Conservation (phyloP, 2,329 filamentous ascomycete genomes). For the Dothidotthia symphoricarpi region DNA sequence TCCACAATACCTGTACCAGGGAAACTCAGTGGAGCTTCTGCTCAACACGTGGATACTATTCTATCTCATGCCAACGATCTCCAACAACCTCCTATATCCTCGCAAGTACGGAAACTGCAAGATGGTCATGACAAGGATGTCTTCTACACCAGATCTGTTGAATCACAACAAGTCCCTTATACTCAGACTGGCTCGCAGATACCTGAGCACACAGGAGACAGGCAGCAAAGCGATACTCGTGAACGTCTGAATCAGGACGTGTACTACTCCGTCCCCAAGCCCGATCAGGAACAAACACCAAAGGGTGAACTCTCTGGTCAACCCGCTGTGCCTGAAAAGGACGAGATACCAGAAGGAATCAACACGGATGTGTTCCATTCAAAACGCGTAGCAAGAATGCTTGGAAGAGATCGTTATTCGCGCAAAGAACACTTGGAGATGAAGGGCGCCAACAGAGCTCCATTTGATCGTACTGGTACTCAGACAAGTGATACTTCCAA, state of each 20-base stretch:
- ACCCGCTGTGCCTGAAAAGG: constrained; percentile 33
- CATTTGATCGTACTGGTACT: constrained; percentile 40
- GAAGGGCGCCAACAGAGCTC: constrained; percentile 33
- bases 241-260: constrained; percentile 56
- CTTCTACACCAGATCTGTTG: constrained; percentile 54
- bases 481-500: constrained; percentile 42
- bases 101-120: constrained; percentile 25
- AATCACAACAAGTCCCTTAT: constrained; percentile 50
- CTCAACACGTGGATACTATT: constrained; percentile 54
- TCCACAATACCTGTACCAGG: constrained; percentile 45
- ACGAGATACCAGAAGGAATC: constrained; percentile 57
- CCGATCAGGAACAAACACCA: constrained; percentile 15
- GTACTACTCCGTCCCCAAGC: constrained; percentile 46
- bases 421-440: constrained; percentile 36
- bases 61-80: constrained; percentile 52
- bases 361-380: constrained; percentile 63
- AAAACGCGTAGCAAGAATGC: constrained; percentile 55
- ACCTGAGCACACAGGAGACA: constrained; percentile 51
- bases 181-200: constrained; percentile 57
- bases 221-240: constrained; percentile 46
- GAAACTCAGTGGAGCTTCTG: constrained; percentile 31
- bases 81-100: constrained; percentile 30
- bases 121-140: constrained; percentile 54
- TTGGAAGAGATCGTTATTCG: constrained; percentile 48
- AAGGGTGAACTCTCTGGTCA: constrained; percentile 25